phyloP scores from a whole-genome alignment of 129 eudicot species.

The Pittosporum tobira region DNA sequence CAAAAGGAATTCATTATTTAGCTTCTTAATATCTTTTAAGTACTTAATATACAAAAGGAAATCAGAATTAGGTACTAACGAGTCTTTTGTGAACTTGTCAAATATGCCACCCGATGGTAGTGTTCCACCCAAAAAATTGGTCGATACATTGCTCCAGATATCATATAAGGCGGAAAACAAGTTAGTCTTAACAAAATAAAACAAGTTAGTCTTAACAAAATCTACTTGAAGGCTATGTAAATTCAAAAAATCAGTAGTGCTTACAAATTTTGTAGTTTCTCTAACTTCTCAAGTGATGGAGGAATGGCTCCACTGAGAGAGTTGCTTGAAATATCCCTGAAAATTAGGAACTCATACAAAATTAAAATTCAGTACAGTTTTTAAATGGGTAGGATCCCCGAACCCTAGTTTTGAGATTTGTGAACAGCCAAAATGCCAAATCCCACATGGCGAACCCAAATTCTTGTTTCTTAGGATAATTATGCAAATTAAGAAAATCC shows the following conservation, averaged over 20 bases:
- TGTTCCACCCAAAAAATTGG: slow-evolving; percentile 76
- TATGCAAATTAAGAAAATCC: too few species aligned
- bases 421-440: too few species aligned
- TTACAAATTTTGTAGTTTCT: slow-evolving; percentile 61
- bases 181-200: too few species aligned
- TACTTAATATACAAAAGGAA: too few species aligned
- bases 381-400: too few species aligned
- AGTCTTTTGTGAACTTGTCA: slow-evolving; percentile 44
- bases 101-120: slow-evolving; percentile 75
- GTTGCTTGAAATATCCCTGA: slow-evolving; percentile 93
- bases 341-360: too few species aligned
- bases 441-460: too few species aligned
- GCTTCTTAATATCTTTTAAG: not conserved
- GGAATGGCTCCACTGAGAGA: slow-evolving; percentile 90
- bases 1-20: too few species aligned
- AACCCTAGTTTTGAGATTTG: too few species aligned
- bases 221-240: not conserved
- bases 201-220: slow-evolving; percentile 7
- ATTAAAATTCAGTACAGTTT: too few species aligned
- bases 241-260: slow-evolving; percentile 17
- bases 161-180: slow-evolving; percentile 10
- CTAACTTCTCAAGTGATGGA: slow-evolving; percentile 69
- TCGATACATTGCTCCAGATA: slow-evolving; percentile 69
- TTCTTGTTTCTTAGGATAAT: too few species aligned
- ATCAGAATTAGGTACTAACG: slow-evolving; percentile 42